Conservation (phyloP, 2,329 filamentous ascomycete genomes). For the Ceratocystis cubensis region DNA sequence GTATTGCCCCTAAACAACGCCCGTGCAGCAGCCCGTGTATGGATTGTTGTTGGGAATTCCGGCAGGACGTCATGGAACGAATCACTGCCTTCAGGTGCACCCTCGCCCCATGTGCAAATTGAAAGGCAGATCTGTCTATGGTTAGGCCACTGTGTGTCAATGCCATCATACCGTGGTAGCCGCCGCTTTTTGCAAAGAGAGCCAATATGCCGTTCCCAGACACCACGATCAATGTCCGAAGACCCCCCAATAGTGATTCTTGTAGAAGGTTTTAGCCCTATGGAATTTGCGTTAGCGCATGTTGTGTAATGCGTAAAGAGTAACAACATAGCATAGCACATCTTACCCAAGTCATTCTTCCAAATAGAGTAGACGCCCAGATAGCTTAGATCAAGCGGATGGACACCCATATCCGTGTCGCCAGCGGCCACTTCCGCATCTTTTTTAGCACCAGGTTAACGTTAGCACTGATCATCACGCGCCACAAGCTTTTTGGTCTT, state of each 20-base stretch:
- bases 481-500: too few species aligned
- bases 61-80: slow-evolving; percentile 33
- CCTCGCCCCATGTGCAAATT: slow-evolving; percentile 56
- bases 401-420: slow-evolving; percentile 57
- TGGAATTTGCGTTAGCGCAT: neutral
- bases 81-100: slow-evolving; percentile 31
- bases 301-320: neutral
- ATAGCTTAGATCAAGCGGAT: slow-evolving; percentile 59
- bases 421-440: slow-evolving; percentile 52
- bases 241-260: slow-evolving; percentile 36
- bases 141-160: slow-evolving; percentile 50
- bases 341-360: slow-evolving; percentile 51
- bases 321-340: neutral
- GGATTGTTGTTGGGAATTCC: slow-evolving; percentile 40
- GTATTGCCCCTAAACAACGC: slow-evolving; percentile 62
- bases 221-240: slow-evolving; percentile 33
- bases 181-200: slow-evolving; percentile 50
- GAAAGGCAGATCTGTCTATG: slow-evolving; percentile 65
- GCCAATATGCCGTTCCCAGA: slow-evolving; percentile 51
- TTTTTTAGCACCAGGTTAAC: slow-evolving; percentile 24
- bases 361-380: slow-evolving; percentile 62
- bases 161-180: slow-evolving; percentile 51
- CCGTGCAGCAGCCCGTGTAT: slow-evolving; percentile 65
- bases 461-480: neutral
- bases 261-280: slow-evolving; percentile 37